Evolutionary conservation across 345 rosid species (phyloP).

Genomic region (Lepidium didymum): DNA sequence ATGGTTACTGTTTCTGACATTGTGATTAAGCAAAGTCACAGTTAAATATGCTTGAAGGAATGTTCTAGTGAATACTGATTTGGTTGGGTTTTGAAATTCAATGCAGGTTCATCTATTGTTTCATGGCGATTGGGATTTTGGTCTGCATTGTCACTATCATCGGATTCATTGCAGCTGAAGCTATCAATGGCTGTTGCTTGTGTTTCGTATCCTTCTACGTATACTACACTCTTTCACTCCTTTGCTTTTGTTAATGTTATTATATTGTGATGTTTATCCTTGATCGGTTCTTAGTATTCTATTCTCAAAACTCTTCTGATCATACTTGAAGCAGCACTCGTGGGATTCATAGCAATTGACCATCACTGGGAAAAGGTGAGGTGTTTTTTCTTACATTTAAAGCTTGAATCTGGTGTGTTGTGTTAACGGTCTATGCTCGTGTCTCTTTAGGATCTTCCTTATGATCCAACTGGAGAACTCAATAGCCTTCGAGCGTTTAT

Average conservation of each 20-base stretch:
- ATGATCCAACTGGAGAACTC: constrained; percentile 92
- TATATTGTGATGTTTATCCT: constrained; percentile 23
- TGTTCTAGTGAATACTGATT: not conserved
- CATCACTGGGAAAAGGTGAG: constrained; percentile 74
- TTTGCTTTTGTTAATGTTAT: not conserved
- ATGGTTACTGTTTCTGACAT: not conserved
- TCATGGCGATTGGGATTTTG: constrained; percentile 79
- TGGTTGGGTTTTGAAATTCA: not conserved
- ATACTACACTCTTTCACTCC: not conserved
- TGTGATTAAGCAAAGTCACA: not conserved
- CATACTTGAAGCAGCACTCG: constrained; percentile 67
- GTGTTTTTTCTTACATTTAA: constrained; percentile 3
- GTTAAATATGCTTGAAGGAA: not conserved
- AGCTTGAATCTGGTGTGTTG: not conserved
- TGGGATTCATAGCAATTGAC: constrained; percentile 76
- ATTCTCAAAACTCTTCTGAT: constrained; percentile 52
- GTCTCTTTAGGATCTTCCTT: constrained; percentile 25
- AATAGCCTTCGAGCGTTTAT: constrained; percentile 60
- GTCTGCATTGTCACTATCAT: constrained; percentile 58
- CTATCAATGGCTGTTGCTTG: constrained; percentile 76
- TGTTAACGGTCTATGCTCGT: not conserved
- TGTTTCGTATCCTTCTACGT: constrained; percentile 82
- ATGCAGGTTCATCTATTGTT: constrained; percentile 93
- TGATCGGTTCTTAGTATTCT: constrained; percentile 45
- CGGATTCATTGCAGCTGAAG: constrained; percentile 93